Evolutionary conservation across 2,329 filamentous ascomycete genomes (phyloP).

Genomic region (Monosporascus sp.): DNA sequence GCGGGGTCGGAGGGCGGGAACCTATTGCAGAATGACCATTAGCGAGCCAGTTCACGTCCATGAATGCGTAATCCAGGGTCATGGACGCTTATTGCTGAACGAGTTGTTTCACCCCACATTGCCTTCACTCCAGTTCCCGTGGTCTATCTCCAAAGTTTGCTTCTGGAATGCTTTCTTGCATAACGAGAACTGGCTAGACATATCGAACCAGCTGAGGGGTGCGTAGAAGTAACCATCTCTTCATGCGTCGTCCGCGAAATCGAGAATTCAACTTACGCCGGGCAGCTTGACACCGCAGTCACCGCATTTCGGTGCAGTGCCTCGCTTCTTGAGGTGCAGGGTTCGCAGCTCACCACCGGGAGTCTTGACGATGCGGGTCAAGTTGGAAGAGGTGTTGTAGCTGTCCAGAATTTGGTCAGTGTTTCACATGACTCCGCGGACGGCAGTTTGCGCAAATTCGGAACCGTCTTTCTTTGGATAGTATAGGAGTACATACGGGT

Average conservation of each 20-base stretch:
- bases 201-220: too few species aligned
- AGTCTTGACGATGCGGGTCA: constrained; percentile 92
- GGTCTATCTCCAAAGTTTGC: too few species aligned
- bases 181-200: too few species aligned
- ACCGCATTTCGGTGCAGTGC: constrained; percentile 96
- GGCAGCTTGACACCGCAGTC: constrained; percentile 97
- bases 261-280: constrained; percentile 73
- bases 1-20: constrained; percentile 95
- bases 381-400: constrained; percentile 99
- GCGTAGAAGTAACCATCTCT: too few species aligned
- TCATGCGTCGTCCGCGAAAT: constrained; percentile 5
- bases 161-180: too few species aligned
- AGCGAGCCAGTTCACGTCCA: constrained; percentile 15
- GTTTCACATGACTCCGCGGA: constrained; percentile 6
- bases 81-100: too few species aligned
- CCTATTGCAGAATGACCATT: constrained; percentile 42
- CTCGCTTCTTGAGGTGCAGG: constrained; percentile 99
- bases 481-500: constrained; percentile 58
- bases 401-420: constrained; percentile 39
- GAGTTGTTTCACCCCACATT: too few species aligned
- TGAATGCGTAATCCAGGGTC: too few species aligned
- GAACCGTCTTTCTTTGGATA: constrained; percentile 3
- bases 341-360: constrained; percentile 93
- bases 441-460: neutral
- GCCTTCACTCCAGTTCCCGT: too few species aligned